These are phyloP conservation scores for Hypoxylon lenormandii DNA, from an alignment of 495 filamentous ascomycete species.

Conservation along the genomic window DNA sequence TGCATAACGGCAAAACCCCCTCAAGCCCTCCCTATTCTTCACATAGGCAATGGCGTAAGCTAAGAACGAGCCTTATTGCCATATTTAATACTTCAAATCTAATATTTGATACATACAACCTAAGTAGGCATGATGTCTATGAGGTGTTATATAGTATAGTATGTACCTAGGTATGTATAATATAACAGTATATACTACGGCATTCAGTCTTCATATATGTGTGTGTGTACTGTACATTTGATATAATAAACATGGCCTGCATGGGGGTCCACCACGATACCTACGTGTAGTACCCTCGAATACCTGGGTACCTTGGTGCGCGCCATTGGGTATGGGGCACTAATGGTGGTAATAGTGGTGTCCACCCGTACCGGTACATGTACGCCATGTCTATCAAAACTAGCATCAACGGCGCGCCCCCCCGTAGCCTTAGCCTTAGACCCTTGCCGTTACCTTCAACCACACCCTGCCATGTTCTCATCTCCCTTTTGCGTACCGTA, in stretches of 20 bases:
- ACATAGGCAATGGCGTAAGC: constrained; percentile 61
- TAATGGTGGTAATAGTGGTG: not conserved
- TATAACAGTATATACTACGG: constrained; percentile 3
- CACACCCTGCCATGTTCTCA: constrained; percentile 49
- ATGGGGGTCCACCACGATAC: constrained; percentile 22
- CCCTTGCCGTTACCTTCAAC: constrained; percentile 48
- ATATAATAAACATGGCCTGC: constrained; percentile 16
- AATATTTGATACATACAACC: not conserved
- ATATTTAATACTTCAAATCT: not conserved
- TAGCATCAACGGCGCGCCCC: constrained; percentile 34
- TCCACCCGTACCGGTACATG: constrained; percentile 45
- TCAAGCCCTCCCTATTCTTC: constrained; percentile 48
- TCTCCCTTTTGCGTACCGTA: constrained; percentile 43
- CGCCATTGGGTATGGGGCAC: too few species aligned
- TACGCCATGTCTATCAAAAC: not conserved
- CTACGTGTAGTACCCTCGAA: too few species aligned
- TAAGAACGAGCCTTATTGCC: constrained; percentile 44
- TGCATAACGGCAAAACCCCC: constrained; percentile 54
- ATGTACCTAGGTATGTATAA: constrained; percentile 27
- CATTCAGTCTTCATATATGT: too few species aligned
- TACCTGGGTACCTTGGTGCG: too few species aligned
- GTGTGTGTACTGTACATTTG: not conserved
- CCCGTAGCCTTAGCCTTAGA: constrained; percentile 42
- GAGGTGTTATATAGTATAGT: not conserved
- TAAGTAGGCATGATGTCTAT: constrained; percentile 1